phyloP scores from a whole-genome alignment of 192 early-diverging fungal genomes.

The Coemansia furcata region DNA sequence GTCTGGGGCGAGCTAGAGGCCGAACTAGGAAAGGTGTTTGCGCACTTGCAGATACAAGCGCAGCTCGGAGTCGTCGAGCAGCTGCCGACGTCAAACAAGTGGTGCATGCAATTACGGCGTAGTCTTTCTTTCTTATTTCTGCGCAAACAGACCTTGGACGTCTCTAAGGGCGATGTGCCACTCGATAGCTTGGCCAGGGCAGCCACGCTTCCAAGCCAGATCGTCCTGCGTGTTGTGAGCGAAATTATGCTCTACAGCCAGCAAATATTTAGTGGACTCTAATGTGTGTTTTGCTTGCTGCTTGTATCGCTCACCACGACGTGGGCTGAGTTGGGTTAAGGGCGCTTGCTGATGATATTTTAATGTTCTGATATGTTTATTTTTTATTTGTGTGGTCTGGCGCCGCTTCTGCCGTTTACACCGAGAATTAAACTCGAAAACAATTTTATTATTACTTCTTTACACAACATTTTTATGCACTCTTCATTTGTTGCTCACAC shows the following conservation, averaged over 20 bases:
- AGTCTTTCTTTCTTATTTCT: conserved; percentile 31
- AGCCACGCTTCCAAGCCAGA: conserved; percentile 22
- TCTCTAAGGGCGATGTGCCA: background rate
- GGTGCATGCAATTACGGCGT: conserved; percentile 36
- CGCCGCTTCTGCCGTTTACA: no score
- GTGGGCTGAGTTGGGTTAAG: no score
- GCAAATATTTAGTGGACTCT: conserved; percentile 14
- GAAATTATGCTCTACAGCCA: conserved; percentile 26
- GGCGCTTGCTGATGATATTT: no score
- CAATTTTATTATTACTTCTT: no score
- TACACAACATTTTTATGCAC: no score
- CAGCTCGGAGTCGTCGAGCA: conserved; percentile 20
- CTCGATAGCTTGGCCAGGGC: conserved; percentile 7
- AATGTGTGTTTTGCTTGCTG: conserved; percentile 11
- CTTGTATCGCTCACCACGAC: no score
- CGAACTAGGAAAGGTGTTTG: conserved; percentile 5
- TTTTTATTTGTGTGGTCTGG: no score
- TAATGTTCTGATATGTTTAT: no score
- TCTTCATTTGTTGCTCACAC: no score
- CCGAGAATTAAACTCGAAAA: no score
- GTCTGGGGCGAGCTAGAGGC: conserved; percentile 23
- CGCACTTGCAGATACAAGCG: conserved; percentile 1
- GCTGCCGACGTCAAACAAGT: conserved; percentile 19
- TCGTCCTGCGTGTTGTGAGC: conserved; percentile 35
- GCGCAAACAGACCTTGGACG: conserved; percentile 7